These are phyloP conservation scores for Sistotremastrum niveocremeum DNA, from an alignment of 768 basidiomycete species.

Conservation along the genomic window DNA sequence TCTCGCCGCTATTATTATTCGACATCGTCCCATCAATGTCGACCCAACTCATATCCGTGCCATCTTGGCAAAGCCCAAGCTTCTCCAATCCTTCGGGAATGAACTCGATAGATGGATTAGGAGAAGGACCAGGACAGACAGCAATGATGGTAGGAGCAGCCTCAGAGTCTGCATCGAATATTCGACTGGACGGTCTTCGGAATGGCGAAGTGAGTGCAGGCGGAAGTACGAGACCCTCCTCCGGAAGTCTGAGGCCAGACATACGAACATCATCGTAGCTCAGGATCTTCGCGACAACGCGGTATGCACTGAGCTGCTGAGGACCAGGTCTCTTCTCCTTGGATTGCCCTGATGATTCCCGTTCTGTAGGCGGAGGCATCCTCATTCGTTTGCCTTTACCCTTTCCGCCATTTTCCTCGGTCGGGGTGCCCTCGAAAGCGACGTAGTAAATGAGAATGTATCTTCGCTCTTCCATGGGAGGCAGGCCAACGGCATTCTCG, in stretches of 20 bases:
- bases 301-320: constrained; percentile 50
- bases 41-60: constrained; percentile 25
- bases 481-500: constrained; percentile 7
- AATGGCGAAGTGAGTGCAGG: no score
- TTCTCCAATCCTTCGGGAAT: constrained; percentile 65
- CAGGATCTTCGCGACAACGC: constrained; percentile 62
- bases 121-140: constrained; percentile 19
- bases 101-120: constrained; percentile 45
- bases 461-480: constrained; percentile 33
- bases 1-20: constrained; percentile 23
- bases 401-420: constrained; percentile 21
- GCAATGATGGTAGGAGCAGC: constrained; percentile 14
- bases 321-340: constrained; percentile 10
- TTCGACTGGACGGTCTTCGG: no score
- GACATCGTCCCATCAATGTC: constrained; percentile 20
- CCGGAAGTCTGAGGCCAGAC: constrained; percentile 61
- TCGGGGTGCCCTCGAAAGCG: constrained; percentile 23
- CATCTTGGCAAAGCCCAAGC: constrained; percentile 45
- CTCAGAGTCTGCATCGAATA: no score
- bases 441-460: constrained; percentile 78
- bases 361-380: constrained; percentile 10
- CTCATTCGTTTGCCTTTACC: constrained; percentile 31
- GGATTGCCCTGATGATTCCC: constrained; percentile 9
- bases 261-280: constrained; percentile 58
- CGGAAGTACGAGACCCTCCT: constrained; percentile 34